phyloP scores from a whole-genome alignment of 768 basidiomycete species.

The Agrocybe praecox region DNA sequence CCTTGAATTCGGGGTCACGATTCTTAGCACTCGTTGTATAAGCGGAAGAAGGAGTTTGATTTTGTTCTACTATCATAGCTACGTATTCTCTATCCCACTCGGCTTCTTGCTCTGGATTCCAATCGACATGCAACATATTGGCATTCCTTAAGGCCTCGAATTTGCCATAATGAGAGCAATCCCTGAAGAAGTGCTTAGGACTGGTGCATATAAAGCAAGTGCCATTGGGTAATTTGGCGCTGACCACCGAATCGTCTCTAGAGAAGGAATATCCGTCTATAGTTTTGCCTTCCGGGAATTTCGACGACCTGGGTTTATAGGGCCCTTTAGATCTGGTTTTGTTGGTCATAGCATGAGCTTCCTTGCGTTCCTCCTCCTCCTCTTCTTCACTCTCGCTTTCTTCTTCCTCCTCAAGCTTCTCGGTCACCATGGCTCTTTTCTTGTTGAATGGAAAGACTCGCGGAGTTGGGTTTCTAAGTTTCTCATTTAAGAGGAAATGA shows the following conservation, averaged over 20 bases:
- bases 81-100: conserved; percentile 9
- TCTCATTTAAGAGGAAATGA: too few species aligned
- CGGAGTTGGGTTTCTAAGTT: too few species aligned
- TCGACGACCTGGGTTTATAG: neutral
- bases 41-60: conserved; percentile 4
- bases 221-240: conserved; percentile 5
- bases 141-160: conserved; percentile 6
- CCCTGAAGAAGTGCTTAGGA: conserved; percentile 12
- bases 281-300: conserved; percentile 1
- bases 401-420: too few species aligned
- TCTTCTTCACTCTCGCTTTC: too few species aligned
- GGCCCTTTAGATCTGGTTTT: neutral
- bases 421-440: too few species aligned
- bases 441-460: too few species aligned
- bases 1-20: too few species aligned
- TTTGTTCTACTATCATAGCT: too few species aligned
- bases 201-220: conserved; percentile 20
- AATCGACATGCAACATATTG: conserved; percentile 12
- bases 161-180: conserved; percentile 15
- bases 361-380: too few species aligned
- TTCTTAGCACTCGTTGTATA: too few species aligned
- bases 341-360: too few species aligned
- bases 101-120: neutral
- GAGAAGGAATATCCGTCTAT: neutral
- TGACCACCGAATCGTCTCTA: conserved; percentile 4